Percentiles rank a stretch among this genome's conserved stretches.
Conservation (phyloP, 352 stramenopile species). For the Pythium dissotocum region DNA sequence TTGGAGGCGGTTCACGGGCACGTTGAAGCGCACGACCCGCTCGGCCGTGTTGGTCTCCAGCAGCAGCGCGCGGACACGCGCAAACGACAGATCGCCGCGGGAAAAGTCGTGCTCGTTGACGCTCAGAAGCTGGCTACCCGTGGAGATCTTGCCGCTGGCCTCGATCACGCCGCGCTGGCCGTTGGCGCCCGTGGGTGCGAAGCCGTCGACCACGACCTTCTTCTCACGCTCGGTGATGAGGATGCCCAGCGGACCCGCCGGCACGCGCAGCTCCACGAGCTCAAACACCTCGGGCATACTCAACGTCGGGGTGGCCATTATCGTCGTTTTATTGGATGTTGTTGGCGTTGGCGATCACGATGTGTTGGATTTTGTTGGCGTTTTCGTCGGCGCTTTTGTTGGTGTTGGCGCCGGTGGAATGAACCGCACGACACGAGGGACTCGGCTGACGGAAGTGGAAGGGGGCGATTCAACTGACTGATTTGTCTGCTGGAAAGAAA, state of each 20-base stretch:
- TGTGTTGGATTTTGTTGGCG: background rate
- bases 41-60: slow-evolving; percentile 57
- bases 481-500: background rate
- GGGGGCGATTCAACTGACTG: slow-evolving; percentile 8
- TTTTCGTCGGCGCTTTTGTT: slow-evolving; percentile 1
- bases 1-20: slow-evolving; percentile 47
- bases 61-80: slow-evolving; percentile 72
- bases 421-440: background rate
- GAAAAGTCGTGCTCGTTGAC: slow-evolving; percentile 78
- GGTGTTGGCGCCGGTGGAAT: background rate
- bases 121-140: slow-evolving; percentile 55
- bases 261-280: slow-evolving; percentile 67
- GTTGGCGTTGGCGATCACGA: background rate
- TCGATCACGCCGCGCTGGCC: slow-evolving; percentile 46
- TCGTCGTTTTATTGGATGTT: slow-evolving; percentile 22
- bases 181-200: slow-evolving; percentile 52
- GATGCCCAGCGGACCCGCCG: slow-evolving; percentile 65
- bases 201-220: slow-evolving; percentile 72
- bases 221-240: slow-evolving; percentile 67
- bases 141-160: slow-evolving; percentile 23
- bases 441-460: background rate
- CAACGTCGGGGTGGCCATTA: slow-evolving; percentile 4
- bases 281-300: slow-evolving; percentile 24
- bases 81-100: slow-evolving; percentile 47
- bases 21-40: slow-evolving; percentile 65